Percentiles rank a stretch among this genome's conserved stretches.
Evolutionary conservation across 257 asterid genomes (phyloP).

Genomic region (Cruciata laevipes): DNA sequence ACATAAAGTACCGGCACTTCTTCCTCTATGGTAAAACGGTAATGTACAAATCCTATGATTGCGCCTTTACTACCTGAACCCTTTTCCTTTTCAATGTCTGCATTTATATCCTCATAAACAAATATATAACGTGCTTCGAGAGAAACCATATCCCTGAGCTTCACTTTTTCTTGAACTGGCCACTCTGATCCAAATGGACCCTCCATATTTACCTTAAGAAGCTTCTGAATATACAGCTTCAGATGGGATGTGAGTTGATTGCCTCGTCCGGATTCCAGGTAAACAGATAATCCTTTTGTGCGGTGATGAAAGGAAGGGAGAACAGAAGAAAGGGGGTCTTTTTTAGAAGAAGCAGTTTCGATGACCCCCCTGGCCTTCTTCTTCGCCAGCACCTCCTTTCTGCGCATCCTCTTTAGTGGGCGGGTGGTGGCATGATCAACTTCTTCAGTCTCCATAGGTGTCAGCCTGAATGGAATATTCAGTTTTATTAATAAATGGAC

Average conservation of each 20-base stretch:
- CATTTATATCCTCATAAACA: constrained; percentile 42
- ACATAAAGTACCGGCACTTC: constrained; percentile 87
- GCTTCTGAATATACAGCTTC: constrained; percentile 55
- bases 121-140: constrained; percentile 72
- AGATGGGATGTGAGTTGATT: constrained; percentile 44
- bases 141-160: constrained; percentile 77
- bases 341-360: constrained; percentile 45
- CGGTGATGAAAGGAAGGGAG: constrained; percentile 49
- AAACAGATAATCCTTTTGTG: constrained; percentile 39
- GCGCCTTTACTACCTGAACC: constrained; percentile 29
- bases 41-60: constrained; percentile 77
- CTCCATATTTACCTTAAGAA: constrained; percentile 87
- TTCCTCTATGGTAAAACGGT: constrained; percentile 73
- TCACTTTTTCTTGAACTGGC: constrained; percentile 78
- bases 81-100: constrained; percentile 7
- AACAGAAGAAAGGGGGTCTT: constrained; percentile 49
- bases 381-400: constrained; percentile 43
- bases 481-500: neutral
- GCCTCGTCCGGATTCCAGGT: constrained; percentile 66
- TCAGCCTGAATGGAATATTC: neutral
- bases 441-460: constrained; percentile 10
- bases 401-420: constrained; percentile 1
- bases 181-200: constrained; percentile 79
- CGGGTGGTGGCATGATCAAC: neutral
- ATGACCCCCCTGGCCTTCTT: constrained; percentile 38